These are phyloP conservation scores for Ceriops zippeliana DNA, from an alignment of 345 rosid genomes.

Conservation along the genomic window DNA sequence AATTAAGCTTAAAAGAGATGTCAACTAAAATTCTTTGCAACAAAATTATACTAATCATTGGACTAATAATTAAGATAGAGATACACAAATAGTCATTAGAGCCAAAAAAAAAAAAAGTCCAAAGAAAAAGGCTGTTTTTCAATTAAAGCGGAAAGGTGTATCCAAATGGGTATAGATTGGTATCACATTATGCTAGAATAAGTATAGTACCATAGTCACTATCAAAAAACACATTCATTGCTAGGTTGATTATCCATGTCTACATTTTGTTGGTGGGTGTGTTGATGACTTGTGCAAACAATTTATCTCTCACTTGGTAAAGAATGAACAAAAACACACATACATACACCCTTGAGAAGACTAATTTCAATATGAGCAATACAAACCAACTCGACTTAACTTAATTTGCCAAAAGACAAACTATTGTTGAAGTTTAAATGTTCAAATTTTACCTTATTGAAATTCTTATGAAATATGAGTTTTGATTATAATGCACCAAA, in stretches of 20 bases:
- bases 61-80: conserved; percentile 15
- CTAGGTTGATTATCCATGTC: conserved; percentile 18
- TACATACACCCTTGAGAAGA: background rate
- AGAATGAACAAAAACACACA: background rate
- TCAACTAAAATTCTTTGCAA: conserved; percentile 12
- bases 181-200: conserved; percentile 17
- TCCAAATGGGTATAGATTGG: conserved; percentile 5
- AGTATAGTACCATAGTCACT: conserved; percentile 15
- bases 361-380: conserved; percentile 1
- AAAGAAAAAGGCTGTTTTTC: conserved; percentile 17
- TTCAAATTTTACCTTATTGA: too few species aligned
- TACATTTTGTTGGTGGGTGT: conserved; percentile 2
- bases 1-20: background rate
- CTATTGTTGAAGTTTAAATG: too few species aligned
- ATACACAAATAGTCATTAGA: conserved; percentile 23
- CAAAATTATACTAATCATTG: conserved; percentile 4
- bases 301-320: background rate
- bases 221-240: conserved; percentile 20
- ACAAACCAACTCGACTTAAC: too few species aligned
- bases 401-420: too few species aligned
- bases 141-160: conserved; percentile 11
- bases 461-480: too few species aligned
- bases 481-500: too few species aligned
- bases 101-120: conserved; percentile 17
- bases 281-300: conserved; percentile 9